Evolutionary conservation across 2,329 filamentous ascomycete genomes (phyloP).

Genomic region (Fusarium lateritium): DNA sequence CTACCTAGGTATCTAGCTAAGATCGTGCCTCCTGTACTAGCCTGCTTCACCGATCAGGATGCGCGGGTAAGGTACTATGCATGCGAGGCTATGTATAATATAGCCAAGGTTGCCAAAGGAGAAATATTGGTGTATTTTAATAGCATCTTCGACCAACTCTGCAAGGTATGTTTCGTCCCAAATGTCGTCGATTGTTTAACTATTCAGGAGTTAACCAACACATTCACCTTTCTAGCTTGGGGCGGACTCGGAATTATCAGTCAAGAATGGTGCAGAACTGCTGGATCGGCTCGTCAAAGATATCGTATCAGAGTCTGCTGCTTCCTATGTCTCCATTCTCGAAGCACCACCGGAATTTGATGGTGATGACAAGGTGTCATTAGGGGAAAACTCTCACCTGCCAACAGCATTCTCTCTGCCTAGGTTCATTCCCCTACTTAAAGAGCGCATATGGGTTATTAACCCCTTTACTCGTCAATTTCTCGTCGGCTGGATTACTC

Average conservation of each 20-base stretch:
- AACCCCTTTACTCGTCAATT: conserved; percentile 97
- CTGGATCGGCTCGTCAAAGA: conserved; percentile 96
- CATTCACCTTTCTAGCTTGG: conserved; percentile 74
- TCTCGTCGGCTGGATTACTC: conserved; percentile 93
- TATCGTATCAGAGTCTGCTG: conserved; percentile 94
- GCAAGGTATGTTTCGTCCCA: conserved; percentile 75
- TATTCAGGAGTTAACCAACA: conserved; percentile 1
- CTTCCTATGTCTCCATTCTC: conserved; percentile 92
- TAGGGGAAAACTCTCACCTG: conserved; percentile 65
- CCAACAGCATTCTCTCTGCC: conserved; percentile 93
- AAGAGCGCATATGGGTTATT: conserved; percentile 93
- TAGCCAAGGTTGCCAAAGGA: conserved; percentile 98
- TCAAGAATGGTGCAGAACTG: conserved; percentile 97
- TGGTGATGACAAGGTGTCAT: conserved; percentile 63
- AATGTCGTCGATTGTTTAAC: not conserved
- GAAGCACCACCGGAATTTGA: conserved; percentile 68
- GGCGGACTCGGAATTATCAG: conserved; percentile 94
- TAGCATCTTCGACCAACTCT: conserved; percentile 96
- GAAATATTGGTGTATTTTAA: conserved; percentile 99
- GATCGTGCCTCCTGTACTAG: conserved; percentile 95
- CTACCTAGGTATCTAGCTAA: conserved; percentile 91
- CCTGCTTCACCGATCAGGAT: conserved; percentile 98
- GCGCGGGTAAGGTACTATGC: conserved; percentile 97
- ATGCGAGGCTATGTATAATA: conserved; percentile 99
- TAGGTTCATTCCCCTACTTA: conserved; percentile 91